phyloP scores from a whole-genome alignment of 371 early-diverging fungal species.

The Actinomucor elegans region DNA sequence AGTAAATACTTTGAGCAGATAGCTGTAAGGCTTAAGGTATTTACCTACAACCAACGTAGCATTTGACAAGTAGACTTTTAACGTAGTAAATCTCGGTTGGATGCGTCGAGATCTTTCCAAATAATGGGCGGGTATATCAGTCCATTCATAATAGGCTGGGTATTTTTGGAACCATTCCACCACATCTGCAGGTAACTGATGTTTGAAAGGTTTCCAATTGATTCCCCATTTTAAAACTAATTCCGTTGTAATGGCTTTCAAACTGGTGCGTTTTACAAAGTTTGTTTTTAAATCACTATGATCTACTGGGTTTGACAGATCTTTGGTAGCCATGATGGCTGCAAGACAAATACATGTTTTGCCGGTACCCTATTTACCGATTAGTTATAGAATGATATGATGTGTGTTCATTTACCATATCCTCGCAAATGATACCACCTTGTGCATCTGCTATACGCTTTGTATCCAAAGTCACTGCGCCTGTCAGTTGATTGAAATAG shows the following conservation, averaged over 20 bases:
- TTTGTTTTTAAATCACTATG: background rate
- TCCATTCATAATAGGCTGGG: slow-evolving; percentile 51
- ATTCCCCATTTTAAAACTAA: slow-evolving; percentile 36
- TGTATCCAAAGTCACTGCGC: slow-evolving; percentile 18
- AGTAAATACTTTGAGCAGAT: background rate
- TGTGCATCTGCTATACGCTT: slow-evolving; percentile 38
- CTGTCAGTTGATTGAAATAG: slow-evolving; percentile 34
- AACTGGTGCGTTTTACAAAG: slow-evolving; percentile 1
- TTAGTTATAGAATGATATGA: too few species aligned
- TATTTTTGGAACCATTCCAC: slow-evolving; percentile 30
- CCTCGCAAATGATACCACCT: slow-evolving; percentile 79
- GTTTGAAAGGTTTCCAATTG: slow-evolving; percentile 38
- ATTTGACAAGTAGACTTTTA: slow-evolving; percentile 55
- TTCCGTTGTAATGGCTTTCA: slow-evolving; percentile 42
- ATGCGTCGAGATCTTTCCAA: slow-evolving; percentile 20
- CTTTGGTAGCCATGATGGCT: slow-evolving; percentile 57
- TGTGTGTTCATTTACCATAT: slow-evolving; percentile 54
- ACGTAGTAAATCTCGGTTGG: slow-evolving; percentile 18
- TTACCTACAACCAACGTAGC: slow-evolving; percentile 64
- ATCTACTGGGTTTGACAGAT: slow-evolving; percentile 37
- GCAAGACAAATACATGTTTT: slow-evolving; percentile 75
- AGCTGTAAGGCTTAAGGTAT: background rate
- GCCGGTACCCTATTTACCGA: slow-evolving; percentile 78
- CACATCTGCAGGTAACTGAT: slow-evolving; percentile 28
- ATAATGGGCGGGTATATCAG: slow-evolving; percentile 16